Base-by-base conservation (phyloP, 2,329 filamentous ascomycete species). In the Exophiala aquamarina region DNA sequence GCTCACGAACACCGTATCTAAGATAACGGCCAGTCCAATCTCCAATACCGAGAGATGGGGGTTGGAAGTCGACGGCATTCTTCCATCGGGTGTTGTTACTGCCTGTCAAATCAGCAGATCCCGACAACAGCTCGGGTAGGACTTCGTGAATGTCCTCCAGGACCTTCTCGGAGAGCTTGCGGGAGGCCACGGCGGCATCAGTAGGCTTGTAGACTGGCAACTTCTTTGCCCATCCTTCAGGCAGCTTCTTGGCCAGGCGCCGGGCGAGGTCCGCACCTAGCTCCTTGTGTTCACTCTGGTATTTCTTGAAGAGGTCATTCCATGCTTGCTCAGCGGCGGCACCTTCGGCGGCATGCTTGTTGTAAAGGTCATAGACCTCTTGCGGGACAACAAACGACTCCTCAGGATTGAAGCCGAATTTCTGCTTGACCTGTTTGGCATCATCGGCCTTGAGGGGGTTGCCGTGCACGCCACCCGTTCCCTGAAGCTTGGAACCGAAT, bases 61-160 rank as follows among this genome's bases (percentile, higher is more conserved):
- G 89, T 79, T 98, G 93, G 85, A 98, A 97, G 79, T 98, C 93
- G 59, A 92, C 83, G 47, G 93, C 92, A 45, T 83, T 81, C 87
- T 97, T 98, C 90, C 91, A 96, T 70, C 91, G 85, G 61, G 93
- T 98, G 78, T 97, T 86, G 83, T 98, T 98, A 69, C 93, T 97
- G 67, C 89, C 89, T 69, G 93, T 98, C 79, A 98, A 73, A 80
- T 98, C 93, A 62, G 93, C 93, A 58, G 93, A 98, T 63, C 93
- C 93, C 69, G 92, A 95, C 53, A 98, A 73, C 49, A 98, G 84
- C 74, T 97, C 93, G 59, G 93, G 93, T 45, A 98, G 68, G 58
- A 77, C 82, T 41, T 79, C 73, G 77, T 95, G 83, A 64, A 98
- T 85, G 72, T 91, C 92, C 76, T 86, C 79, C 58, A 98, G 83